These are phyloP conservation scores for Tricholomella constricta DNA, from an alignment of 768 basidiomycete species.

Conservation along the genomic window DNA sequence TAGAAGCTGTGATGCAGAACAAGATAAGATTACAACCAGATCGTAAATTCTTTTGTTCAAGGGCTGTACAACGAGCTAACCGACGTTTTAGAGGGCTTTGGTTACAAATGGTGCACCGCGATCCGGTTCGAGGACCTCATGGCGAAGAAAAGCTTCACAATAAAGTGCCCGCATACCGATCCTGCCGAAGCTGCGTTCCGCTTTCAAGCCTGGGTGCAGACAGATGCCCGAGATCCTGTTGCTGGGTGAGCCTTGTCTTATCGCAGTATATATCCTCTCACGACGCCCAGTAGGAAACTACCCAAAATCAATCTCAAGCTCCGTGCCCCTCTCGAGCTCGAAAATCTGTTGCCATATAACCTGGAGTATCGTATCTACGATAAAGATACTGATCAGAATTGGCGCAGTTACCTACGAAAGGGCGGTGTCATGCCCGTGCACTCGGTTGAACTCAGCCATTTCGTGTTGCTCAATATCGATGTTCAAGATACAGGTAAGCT, in stretches of 20 bases:
- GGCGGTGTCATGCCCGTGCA: constrained; percentile 97
- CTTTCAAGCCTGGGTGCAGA: constrained; percentile 89
- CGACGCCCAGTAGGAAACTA: constrained; percentile 55
- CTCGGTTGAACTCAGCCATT: constrained; percentile 88
- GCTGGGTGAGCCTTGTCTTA: constrained; percentile 49
- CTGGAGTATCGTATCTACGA: constrained; percentile 96
- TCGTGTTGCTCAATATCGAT: constrained; percentile 86
- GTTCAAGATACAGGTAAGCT: constrained; percentile 85
- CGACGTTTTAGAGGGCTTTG: constrained; percentile 77
- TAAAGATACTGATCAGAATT: constrained; percentile 92
- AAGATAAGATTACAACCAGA: constrained; percentile 89
- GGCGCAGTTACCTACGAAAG: constrained; percentile 89
- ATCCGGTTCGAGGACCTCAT: constrained; percentile 91
- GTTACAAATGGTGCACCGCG: constrained; percentile 90
- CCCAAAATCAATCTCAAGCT: constrained; percentile 86
- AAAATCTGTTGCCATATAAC: constrained; percentile 94
- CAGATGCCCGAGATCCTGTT: constrained; percentile 53
- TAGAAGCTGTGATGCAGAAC: constrained; percentile 83
- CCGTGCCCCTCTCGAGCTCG: constrained; percentile 91
- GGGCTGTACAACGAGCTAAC: constrained; percentile 1
- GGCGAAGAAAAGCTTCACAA: constrained; percentile 64
- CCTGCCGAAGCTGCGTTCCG: constrained; percentile 87
- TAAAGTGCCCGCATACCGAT: constrained; percentile 84
- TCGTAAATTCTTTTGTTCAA: constrained; percentile 54
- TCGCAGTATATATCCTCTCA: neutral